These are phyloP conservation scores for Aspergillus cristatus DNA, from an alignment of 495 filamentous ascomycete genomes.

Conservation along the genomic window DNA sequence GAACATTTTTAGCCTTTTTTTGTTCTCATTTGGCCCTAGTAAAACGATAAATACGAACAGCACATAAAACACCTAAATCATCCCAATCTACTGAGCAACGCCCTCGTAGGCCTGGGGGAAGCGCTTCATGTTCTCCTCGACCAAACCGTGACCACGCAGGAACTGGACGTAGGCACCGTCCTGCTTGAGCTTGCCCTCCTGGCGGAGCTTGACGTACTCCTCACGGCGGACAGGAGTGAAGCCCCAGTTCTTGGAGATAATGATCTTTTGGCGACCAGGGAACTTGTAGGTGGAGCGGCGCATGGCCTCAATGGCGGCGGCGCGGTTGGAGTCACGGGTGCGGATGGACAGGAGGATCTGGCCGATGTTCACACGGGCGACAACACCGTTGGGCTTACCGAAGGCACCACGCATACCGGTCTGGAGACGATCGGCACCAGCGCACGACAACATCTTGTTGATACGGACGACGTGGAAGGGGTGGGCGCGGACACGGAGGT, in stretches of 20 bases:
- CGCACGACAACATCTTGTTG: conserved; percentile 99
- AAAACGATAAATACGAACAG: too few relatives aligned
- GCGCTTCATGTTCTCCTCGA: conserved; percentile 77
- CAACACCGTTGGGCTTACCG: conserved; percentile 96
- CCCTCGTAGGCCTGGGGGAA: conserved; percentile 86
- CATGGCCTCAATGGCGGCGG: conserved; percentile 92
- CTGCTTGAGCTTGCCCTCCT: conserved; percentile 78
- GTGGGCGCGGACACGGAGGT: conserved; percentile 95
- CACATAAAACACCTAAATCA: background rate
- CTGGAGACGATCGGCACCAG: conserved; percentile 98
- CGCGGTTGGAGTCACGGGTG: conserved; percentile 86
- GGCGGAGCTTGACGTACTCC: conserved; percentile 88
- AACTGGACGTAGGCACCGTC: conserved; percentile 99
- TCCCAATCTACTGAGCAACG: conserved; percentile 33
- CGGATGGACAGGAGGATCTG: conserved; percentile 95
- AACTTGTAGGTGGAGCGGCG: conserved; percentile 99
- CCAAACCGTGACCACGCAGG: conserved; percentile 77
- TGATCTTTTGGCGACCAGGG: conserved; percentile 99
- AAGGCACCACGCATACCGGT: conserved; percentile 99
- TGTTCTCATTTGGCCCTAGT: background rate
- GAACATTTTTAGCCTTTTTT: conserved; percentile 1
- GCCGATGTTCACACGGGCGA: conserved; percentile 98
- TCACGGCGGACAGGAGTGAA: conserved; percentile 97
- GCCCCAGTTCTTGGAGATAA: conserved; percentile 99
- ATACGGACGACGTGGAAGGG: conserved; percentile 99